A percentile compares a stretch with the other conserved stretches of the same genome.
Evolutionary conservation across 495 filamentous ascomycete species (phyloP).

Genomic region (Cercophora samala): DNA sequence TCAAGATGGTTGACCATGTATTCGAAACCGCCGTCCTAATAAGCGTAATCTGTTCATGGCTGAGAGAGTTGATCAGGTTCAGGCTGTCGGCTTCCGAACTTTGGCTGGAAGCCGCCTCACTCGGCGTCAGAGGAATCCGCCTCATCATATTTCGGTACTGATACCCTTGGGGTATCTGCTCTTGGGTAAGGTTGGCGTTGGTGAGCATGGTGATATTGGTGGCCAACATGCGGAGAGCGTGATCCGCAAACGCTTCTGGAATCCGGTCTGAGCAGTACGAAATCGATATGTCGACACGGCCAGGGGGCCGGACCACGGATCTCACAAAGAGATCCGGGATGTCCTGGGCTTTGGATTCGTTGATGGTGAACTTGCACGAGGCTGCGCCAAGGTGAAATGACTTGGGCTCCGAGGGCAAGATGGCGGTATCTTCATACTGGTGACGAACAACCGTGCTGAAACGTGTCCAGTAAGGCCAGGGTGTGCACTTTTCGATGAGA

Average conservation of each 20-base stretch:
- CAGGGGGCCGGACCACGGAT: conserved; percentile 32
- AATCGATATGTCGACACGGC: conserved; percentile 38
- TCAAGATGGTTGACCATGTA: conserved; percentile 42
- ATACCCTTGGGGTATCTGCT: conserved; percentile 36
- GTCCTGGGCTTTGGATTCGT: conserved; percentile 39
- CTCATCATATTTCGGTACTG: conserved; percentile 35
- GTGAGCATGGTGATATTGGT: conserved; percentile 42
- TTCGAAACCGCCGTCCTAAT: conserved; percentile 38
- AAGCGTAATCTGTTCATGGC: conserved; percentile 28
- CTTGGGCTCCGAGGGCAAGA: conserved; percentile 32
- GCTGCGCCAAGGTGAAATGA: conserved; percentile 42
- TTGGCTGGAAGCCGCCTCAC: conserved; percentile 16
- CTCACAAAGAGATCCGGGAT: conserved; percentile 42
- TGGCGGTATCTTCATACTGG: conserved; percentile 37
- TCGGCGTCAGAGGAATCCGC: conserved; percentile 38
- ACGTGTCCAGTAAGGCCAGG: conserved; percentile 49
- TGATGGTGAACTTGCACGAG: conserved; percentile 37
- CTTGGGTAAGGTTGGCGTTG: conserved; percentile 41
- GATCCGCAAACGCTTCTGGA: conserved; percentile 37
- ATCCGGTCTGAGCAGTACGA: conserved; percentile 44
- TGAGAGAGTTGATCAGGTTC: conserved; percentile 18
- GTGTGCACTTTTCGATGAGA: conserved; percentile 46
- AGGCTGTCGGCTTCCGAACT: conserved; percentile 21
- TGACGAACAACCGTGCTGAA: conserved; percentile 47
- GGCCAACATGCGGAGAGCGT: conserved; percentile 43